Conservation (phyloP, 495 filamentous ascomycete genomes). For the Pyrenopolyporus hunteri region DNA sequence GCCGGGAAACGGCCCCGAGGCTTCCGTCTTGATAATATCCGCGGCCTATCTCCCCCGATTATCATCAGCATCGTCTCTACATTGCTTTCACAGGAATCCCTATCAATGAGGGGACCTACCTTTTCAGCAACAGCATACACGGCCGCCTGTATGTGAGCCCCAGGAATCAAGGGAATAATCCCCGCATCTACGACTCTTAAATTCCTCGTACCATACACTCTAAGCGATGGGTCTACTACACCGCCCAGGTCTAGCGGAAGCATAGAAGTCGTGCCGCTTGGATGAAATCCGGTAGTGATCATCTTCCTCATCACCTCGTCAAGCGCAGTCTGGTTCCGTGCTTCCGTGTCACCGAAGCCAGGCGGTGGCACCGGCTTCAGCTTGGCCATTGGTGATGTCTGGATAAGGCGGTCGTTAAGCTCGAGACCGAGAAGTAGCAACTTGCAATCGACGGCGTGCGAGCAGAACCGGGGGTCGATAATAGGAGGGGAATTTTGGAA, state of each 20-base stretch:
- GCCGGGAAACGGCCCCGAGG: background rate
- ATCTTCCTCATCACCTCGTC: slow-evolving; percentile 32
- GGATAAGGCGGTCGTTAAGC: slow-evolving; percentile 45
- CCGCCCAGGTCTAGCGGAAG: slow-evolving; percentile 45
- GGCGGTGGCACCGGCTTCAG: slow-evolving; percentile 42
- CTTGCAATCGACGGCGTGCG: slow-evolving; percentile 50
- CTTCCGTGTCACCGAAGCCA: slow-evolving; percentile 31
- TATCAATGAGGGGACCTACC: slow-evolving; percentile 32
- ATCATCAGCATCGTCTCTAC: slow-evolving; percentile 15
- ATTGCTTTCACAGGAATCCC: background rate
- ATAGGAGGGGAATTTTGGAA: slow-evolving; percentile 35
- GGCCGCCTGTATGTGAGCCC: slow-evolving; percentile 57
- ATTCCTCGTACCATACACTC: slow-evolving; percentile 58
- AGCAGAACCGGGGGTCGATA: slow-evolving; percentile 46
- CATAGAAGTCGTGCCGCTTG: slow-evolving; percentile 48
- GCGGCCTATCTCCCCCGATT: slow-evolving; percentile 36
- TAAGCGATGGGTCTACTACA: slow-evolving; percentile 58
- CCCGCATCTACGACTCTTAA: slow-evolving; percentile 62
- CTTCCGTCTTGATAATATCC: slow-evolving; percentile 46
- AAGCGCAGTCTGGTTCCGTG: slow-evolving; percentile 36
- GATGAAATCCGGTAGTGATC: slow-evolving; percentile 44
- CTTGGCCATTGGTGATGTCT: slow-evolving; percentile 42
- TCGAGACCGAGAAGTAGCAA: slow-evolving; percentile 47
- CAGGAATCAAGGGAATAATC: slow-evolving; percentile 62
- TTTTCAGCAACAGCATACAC: slow-evolving; percentile 67